Conservation (phyloP, 345 rosid genomes). For the Gynandropsis gynandra region DNA sequence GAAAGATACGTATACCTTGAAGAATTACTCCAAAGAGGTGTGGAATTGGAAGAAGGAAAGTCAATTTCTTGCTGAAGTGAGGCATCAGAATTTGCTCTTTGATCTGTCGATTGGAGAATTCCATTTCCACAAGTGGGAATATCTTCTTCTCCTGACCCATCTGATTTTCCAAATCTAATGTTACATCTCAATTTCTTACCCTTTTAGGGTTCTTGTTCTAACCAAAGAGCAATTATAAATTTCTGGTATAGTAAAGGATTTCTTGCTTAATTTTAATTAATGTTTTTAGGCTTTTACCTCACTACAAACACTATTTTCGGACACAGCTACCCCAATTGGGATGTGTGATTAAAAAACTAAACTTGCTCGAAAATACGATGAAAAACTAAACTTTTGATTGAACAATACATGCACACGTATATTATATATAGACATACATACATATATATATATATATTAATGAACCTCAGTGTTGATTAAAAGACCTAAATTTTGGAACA, state of each 20-base stretch:
- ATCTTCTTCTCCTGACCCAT: conserved; percentile 79
- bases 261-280: conserved; percentile 5
- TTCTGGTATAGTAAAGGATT: conserved; percentile 20
- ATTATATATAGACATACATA: too few relatives aligned
- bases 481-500: too few relatives aligned
- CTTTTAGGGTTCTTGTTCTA: conserved; percentile 17
- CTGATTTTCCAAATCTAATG: conserved; percentile 29
- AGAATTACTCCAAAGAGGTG: conserved; percentile 64
- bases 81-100: conserved; percentile 38
- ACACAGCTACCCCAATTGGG: neutral
- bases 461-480: too few relatives aligned
- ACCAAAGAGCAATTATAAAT: conserved; percentile 6
- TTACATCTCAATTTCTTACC: conserved; percentile 16
- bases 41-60: conserved; percentile 30
- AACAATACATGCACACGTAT: too few relatives aligned
- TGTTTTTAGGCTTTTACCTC: conserved; percentile 13
- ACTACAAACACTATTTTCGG: neutral
- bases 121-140: conserved; percentile 36
- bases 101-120: conserved; percentile 37
- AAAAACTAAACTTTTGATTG: too few relatives aligned
- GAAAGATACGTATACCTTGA: conserved; percentile 42
- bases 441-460: too few relatives aligned
- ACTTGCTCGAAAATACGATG: too few relatives aligned
- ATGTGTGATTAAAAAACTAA: conserved; percentile 1
- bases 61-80: conserved; percentile 45